These are phyloP conservation scores for Penicillium coffeae DNA, from an alignment of 495 filamentous ascomycete species.

Conservation along the genomic window DNA sequence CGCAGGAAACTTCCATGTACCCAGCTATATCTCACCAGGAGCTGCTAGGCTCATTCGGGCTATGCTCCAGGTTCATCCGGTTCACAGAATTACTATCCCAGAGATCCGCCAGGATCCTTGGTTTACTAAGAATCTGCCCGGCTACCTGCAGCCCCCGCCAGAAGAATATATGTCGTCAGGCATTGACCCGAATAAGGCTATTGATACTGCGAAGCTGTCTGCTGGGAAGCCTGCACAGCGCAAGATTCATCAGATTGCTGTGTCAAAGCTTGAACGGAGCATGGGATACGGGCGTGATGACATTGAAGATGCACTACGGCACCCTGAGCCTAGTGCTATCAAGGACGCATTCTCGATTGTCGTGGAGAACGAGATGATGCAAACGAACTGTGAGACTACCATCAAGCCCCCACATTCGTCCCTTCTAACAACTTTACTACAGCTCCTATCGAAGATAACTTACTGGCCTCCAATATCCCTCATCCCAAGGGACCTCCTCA, in stretches of 20 bases:
- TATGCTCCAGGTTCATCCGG: conserved; percentile 93
- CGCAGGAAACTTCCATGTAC: conserved; percentile 85
- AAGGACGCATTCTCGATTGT: conserved; percentile 99
- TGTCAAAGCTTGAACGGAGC: conserved; percentile 90
- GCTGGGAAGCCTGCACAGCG: conserved; percentile 77
- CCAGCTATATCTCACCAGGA: conserved; percentile 79
- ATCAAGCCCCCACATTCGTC: background rate
- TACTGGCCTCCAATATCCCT: conserved; percentile 27
- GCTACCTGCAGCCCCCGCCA: conserved; percentile 82
- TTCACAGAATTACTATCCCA: conserved; percentile 86
- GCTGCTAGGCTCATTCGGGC: conserved; percentile 81
- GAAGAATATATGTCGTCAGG: conserved; percentile 92
- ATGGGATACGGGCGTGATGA: conserved; percentile 97
- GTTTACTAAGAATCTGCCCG: conserved; percentile 82
- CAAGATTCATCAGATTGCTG: conserved; percentile 85
- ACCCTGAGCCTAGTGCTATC: conserved; percentile 92
- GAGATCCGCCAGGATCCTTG: conserved; percentile 94
- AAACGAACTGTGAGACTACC: conserved; percentile 67
- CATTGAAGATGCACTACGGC: conserved; percentile 87
- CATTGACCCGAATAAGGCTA: conserved; percentile 85
- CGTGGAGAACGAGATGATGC: conserved; percentile 96
- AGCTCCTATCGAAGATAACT: conserved; percentile 43
- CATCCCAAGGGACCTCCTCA: conserved; percentile 17
- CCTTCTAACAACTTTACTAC: conserved; percentile 12
- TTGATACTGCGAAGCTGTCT: conserved; percentile 73